A percentile compares a stretch with the other conserved stretches of the same genome.
Conservation (phyloP, 805 yeast genomes). For the Yamadazyma olivae region DNA sequence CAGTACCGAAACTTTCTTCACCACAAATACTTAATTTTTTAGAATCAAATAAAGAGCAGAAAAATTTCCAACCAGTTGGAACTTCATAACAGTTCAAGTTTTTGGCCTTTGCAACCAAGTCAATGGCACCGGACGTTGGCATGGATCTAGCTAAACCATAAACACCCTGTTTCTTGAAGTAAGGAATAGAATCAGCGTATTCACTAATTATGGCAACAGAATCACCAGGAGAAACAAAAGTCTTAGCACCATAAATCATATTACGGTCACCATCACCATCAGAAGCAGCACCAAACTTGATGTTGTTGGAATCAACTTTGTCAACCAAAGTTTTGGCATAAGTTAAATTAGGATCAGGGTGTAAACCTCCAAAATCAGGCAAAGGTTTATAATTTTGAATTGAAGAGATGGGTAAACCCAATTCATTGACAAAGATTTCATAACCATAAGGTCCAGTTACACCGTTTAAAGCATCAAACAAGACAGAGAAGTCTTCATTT, state of each 20-base stretch:
- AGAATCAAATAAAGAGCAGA: constrained; percentile 93
- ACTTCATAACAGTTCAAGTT: constrained; percentile 84
- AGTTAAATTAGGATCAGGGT: constrained; percentile 96
- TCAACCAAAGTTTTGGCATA: constrained; percentile 87
- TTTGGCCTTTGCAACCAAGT: constrained; percentile 78
- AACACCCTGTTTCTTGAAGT: constrained; percentile 80
- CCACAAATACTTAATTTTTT: constrained; percentile 94
- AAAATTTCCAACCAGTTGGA: constrained; percentile 99
- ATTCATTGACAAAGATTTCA: constrained; percentile 78
- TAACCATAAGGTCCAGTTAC: constrained; percentile 96
- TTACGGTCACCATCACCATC: constrained; percentile 99
- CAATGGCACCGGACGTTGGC: constrained; percentile 96
- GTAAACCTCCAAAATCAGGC: constrained; percentile 95
- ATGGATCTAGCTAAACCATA: constrained; percentile 93
- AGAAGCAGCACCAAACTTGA: constrained; percentile 97
- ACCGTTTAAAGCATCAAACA: constrained; percentile 91
- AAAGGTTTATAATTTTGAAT: constrained; percentile 78
- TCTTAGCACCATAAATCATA: constrained; percentile 93
- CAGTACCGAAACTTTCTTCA: constrained; percentile 97
- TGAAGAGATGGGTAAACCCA: constrained; percentile 67
- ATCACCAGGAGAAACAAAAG: constrained; percentile 98
- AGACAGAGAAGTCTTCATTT: constrained; percentile 54
- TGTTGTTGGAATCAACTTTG: constrained; percentile 74
- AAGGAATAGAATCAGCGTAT: constrained; percentile 86
- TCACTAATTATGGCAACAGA: constrained; percentile 97